Evolutionary conservation across 2,329 filamentous ascomycete species (phyloP), one percentile per base, ranked within the genome.

Genomic region (Alternaria arbusti): DNA sequence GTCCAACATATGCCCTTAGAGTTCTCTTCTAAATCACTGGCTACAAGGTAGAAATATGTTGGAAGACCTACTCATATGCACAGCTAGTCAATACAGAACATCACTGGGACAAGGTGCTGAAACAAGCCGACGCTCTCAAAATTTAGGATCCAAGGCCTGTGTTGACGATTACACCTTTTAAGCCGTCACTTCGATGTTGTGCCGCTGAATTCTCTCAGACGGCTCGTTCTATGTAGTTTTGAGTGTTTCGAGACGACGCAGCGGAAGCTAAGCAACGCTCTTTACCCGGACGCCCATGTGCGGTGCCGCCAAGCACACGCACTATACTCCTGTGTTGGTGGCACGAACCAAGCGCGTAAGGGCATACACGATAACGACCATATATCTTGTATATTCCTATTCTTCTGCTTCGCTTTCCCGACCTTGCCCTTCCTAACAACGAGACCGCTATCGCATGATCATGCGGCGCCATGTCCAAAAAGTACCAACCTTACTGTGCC

Each of bases 291-390:
- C 25, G 11, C 17, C 25, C n/a, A 17, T 17, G 4, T 15, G 10
- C 10, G 17, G 40, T 6, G 3, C 20, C 10, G 40, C 40, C 40
- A 20, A 43, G 40, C 40, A 2, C 17, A 43, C 8, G 15, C 9
- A 20, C n/a, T 43, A 44, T 20, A 44, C 10, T 17, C 40, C 0
- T 1, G 40, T 44, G 40, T 44, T 44, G 40, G 40, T 44, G 40
- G n/a, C 40, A 44, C 36, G 1, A 1, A 43, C 5, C 0, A 0
- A 1, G n/a, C n/a, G 36, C n/a, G 4, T 17, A 15, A 1, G 4
- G 0, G 7, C 2, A 17, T 43, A 17, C 4, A 43, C 15, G 1
- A 40, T 9, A 3, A 43, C 15, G 0, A 43, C 17, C 5, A 43
- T 43, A 0, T 40, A 3, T 20, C 15, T n/a, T 15, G 13, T 32